phyloP scores from a whole-genome alignment of 2,329 filamentous ascomycete genomes.

The Pseudopyricularia cyperi region DNA sequence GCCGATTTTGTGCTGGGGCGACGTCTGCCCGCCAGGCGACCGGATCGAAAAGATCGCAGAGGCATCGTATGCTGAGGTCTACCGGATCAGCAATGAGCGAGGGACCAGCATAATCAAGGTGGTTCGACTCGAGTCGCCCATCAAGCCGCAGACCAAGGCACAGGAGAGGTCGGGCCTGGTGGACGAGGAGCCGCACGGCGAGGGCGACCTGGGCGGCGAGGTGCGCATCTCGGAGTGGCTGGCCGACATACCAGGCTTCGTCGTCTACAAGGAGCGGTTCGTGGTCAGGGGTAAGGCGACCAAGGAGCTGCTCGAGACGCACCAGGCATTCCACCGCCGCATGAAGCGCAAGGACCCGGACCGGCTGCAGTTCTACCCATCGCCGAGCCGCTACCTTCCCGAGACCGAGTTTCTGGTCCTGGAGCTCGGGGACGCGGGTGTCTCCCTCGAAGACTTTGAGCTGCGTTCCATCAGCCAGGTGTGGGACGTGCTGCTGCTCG shows the following conservation, averaged over 20 bases:
- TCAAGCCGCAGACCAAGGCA: conserved; percentile 42
- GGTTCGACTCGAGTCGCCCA: conserved; percentile 44
- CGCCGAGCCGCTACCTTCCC: conserved; percentile 44
- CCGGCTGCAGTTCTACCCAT: conserved; percentile 47
- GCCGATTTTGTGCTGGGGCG: conserved; percentile 39
- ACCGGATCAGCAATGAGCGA: conserved; percentile 43
- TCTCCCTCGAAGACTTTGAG: conserved; percentile 44
- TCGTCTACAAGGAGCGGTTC: conserved; percentile 52
- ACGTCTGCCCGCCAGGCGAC: conserved; percentile 40
- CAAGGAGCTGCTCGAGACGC: conserved; percentile 42
- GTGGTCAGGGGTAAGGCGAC: conserved; percentile 43
- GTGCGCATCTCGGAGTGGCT: conserved; percentile 51
- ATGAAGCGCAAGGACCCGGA: conserved; percentile 41
- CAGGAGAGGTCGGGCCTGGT: conserved; percentile 40
- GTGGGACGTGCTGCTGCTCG: conserved; percentile 51
- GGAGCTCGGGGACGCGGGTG: conserved; percentile 50
- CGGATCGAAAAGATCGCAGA: conserved; percentile 51
- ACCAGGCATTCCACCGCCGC: conserved; percentile 41
- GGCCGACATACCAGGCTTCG: conserved; percentile 51
- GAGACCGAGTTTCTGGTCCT: conserved; percentile 47
- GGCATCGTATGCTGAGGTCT: conserved; percentile 54
- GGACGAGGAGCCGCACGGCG: conserved; percentile 43
- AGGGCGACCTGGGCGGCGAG: conserved; percentile 43
- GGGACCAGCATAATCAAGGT: conserved; percentile 54
- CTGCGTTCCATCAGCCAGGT: conserved; percentile 35